Evolutionary conservation across 495 filamentous ascomycete species (phyloP), one percentile per base, ranked within the genome.

Genomic region (Lasiosphaeriaceae sp.): DNA sequence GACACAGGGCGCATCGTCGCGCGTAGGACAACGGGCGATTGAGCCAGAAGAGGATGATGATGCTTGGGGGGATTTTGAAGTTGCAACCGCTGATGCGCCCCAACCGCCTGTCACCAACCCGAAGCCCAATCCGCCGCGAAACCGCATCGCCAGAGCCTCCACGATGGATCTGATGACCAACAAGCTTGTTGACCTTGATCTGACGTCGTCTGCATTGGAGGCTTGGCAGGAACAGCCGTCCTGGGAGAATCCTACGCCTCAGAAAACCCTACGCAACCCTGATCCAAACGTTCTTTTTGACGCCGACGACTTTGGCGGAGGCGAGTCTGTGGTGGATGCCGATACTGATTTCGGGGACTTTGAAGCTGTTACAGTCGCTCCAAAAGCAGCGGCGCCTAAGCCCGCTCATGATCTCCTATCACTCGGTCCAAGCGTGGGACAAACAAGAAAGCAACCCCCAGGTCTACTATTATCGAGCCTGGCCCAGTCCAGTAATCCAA

Each of bases 51-150:
- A 75, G 7, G 79, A 79, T 7, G 83, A 88, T 34, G 87, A 90
- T 64, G 87, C 85, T 12, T 91, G 86, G 81, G 87, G 88, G 14
- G 87, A 90, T 54, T 91, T 91, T 60, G 88, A 88, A 62, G 78
- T 78, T 14, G 80, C 85, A 11, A 39, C 60, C 5, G 48, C 62
- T n/a, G 49, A 29, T 41, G 37, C 44, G 0, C 51, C 57, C 7
- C 22, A 50, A 24, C 52, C 56, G 24, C 54, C 50, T 11, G 51
- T 54, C 12, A 16, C 60, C 1, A 20, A 11, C 24, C 19, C 39
- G 11, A 58, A 23, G 7, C 35, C 61, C 14, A 29, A 61, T n/a
- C 55, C 63, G 19, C 56, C 53, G 11, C 59, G 69, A 26, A 70
- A 64, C 14, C 62, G 71, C 37, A 51, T 71, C 39, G 57, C 69